Base-by-base conservation (phyloP, 768 basidiomycete genomes). In the Leccinum barrowsii region DNA sequence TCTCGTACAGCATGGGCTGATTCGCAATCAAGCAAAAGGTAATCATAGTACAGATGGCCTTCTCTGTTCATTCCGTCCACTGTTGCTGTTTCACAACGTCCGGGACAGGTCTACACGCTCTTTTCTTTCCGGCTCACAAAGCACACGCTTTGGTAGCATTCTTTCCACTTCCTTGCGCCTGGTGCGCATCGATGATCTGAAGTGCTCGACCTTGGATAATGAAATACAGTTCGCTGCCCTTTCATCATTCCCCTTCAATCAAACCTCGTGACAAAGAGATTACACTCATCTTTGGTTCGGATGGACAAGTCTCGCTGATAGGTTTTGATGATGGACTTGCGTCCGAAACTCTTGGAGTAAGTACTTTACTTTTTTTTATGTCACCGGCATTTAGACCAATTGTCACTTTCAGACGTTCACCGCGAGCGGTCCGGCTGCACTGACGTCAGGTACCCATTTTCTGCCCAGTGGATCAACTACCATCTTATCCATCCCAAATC, bases 161-260 rank as follows among this genome's bases (percentile, higher is more conserved):
- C 40, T 49, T 11, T 54, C 24, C 34, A 24, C n/a, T 50, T 44
- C 7, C 56, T 54, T 67, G 70, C 68, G 70, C 70, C 70, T 53
- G 70, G 70, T 50, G 70, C 70, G 70, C 68, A 51, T 61, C 56
- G 30, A 70, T 71, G 65, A 65, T 64, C 50, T 62, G 30, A 57
- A 48, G 34, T 8, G 44, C 44, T n/a, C 34, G 24, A 13, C 55
- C 11, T 59, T 46, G 62, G 54, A 71, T 63, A 48, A 70, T 71
- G 69, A 54, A 19, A 54, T 40, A 24, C 50, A 58, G 55, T 51
- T 67, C 59, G 2, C 26, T 19, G 13, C 62, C 2, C 35, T 61
- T 51, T 47, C 50, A 46, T 59, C 54, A 10, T 46, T 40, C 58
- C 19, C 51, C 66, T 44, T 26, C 62, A n/a, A 13, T 52, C 50